phyloP scores from a whole-genome alignment of 352 stramenopile genomes.

The Phytopythium oedochilum region DNA sequence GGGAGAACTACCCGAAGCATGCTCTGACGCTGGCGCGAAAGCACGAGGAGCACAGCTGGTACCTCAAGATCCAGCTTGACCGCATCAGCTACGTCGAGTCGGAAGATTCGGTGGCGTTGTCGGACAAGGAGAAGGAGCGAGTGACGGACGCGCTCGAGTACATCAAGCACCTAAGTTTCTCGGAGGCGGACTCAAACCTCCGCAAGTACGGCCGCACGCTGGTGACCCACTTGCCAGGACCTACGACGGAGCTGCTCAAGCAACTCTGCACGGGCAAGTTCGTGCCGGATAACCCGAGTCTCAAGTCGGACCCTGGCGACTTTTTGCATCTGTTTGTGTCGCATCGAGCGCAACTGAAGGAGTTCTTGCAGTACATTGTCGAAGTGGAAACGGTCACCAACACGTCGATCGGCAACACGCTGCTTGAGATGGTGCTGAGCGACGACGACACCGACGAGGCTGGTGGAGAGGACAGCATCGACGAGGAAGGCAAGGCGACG shows the following conservation, averaged over 20 bases:
- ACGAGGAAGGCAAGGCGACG: neutral
- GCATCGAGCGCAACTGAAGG: constrained; percentile 81
- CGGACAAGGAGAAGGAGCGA: constrained; percentile 72
- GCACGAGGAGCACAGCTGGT: constrained; percentile 89
- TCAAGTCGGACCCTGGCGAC: constrained; percentile 81
- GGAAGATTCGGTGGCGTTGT: constrained; percentile 60
- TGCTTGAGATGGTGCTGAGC: constrained; percentile 86
- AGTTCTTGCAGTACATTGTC: constrained; percentile 89
- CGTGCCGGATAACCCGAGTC: constrained; percentile 32
- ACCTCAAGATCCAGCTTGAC: constrained; percentile 91
- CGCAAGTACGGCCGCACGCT: constrained; percentile 88
- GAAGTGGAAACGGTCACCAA: constrained; percentile 86
- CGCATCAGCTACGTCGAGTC: constrained; percentile 87
- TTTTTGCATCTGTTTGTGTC: constrained; percentile 93
- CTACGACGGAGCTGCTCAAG: constrained; percentile 89
- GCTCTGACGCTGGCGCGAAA: constrained; percentile 88
- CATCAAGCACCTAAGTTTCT: constrained; percentile 84
- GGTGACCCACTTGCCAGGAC: constrained; percentile 81
- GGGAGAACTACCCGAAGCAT: constrained; percentile 90
- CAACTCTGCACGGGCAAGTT: constrained; percentile 87
- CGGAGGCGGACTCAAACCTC: constrained; percentile 81
- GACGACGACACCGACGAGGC: constrained; percentile 29
- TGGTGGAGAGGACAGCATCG: constrained; percentile 14
- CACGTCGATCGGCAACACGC: constrained; percentile 86
- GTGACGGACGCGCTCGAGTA: constrained; percentile 89